Evolutionary conservation across 2,329 filamentous ascomycete genomes (phyloP), one percentile per base, ranked within the genome.

Genomic region (Chaetoscypha palmicola): DNA sequence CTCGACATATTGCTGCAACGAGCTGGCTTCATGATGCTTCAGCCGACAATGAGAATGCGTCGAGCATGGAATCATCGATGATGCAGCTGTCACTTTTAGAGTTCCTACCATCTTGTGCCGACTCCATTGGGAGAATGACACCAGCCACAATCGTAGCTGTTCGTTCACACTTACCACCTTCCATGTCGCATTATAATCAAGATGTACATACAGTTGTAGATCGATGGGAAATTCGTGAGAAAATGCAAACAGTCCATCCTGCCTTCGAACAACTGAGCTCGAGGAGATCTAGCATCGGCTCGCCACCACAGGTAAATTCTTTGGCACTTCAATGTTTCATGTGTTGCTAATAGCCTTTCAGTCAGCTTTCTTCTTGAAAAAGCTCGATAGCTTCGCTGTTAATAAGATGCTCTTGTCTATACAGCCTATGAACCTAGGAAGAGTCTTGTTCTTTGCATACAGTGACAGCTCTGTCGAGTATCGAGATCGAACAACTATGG

Each of bases 391-490:
- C 38, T 71, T 86, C 5, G 64, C 77, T 12, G 69, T 85, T 23
- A 77, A 84, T 53, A 89, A 87, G 60, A 72, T 85, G 19, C 68
- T 90, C 1, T 64, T 95, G 30, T 76, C 77, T 0, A 68, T 92
- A 22, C 76, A 83, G 36, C 68, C 79, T 2, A 70, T 85, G 14
- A 83, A 84, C 54, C 79, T 83, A 47, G 83, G 85, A 38, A 87
- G 79, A 46, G 72, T 84, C 2, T 51, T 95, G 2, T 80, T 83
- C 22, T 70, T 95, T 46, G 74, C 76, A 20, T 86, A 86, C 55
- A 85, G 85, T 49, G 89, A 95, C 60, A 86, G 90, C 9, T 83
- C 80, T 0, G 71, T 94, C 3, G 82, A 92, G 54, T 86, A 91
- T 62, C 79, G 86, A 44, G 85, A 94, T 58, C 77, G 88, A 9